phyloP scores from a whole-genome alignment of 805 yeast species.

The Lachancea nothofagi region DNA sequence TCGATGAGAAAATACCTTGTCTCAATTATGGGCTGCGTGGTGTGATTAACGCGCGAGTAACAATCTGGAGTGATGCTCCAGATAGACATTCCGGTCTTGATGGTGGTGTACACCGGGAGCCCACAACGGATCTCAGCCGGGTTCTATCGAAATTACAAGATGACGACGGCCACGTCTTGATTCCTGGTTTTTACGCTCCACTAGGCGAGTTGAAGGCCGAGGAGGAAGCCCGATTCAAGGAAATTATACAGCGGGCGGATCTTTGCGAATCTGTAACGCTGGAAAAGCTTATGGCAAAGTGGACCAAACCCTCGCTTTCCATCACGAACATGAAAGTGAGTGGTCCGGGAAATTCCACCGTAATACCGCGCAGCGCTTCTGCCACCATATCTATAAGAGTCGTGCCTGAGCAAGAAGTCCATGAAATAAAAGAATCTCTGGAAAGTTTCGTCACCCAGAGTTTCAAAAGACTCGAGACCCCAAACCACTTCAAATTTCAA shows the following conservation, averaged over 20 bases:
- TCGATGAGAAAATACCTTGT: slow-evolving; percentile 84
- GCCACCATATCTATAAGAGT: slow-evolving; percentile 78
- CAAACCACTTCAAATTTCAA: slow-evolving; percentile 54
- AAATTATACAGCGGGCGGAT: slow-evolving; percentile 44
- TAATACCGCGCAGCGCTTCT: slow-evolving; percentile 75
- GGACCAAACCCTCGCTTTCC: slow-evolving; percentile 89
- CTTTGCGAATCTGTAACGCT: slow-evolving; percentile 31
- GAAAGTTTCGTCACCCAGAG: slow-evolving; percentile 40
- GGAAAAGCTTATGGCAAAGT: slow-evolving; percentile 62
- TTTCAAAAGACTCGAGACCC: slow-evolving; percentile 49
- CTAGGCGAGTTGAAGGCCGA: slow-evolving; percentile 50
- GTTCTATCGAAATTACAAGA: slow-evolving; percentile 58
- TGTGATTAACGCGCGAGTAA: slow-evolving; percentile 73
- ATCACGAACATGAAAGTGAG: slow-evolving; percentile 79
- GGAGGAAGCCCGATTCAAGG: slow-evolving; percentile 58
- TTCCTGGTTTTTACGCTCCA: slow-evolving; percentile 71
- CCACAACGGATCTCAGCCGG: slow-evolving; percentile 78
- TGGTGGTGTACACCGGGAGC: slow-evolving; percentile 88
- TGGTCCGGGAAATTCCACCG: slow-evolving; percentile 86
- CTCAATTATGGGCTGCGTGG: slow-evolving; percentile 93
- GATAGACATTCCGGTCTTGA: slow-evolving; percentile 96
- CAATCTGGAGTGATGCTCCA: slow-evolving; percentile 65
- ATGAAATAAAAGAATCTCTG: slow-evolving; percentile 48
- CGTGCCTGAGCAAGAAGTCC: slow-evolving; percentile 81
- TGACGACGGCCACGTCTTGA: slow-evolving; percentile 48